These are phyloP conservation scores for Solanum clarkiae DNA, from an alignment of 257 asterid species.

Conservation along the genomic window DNA sequence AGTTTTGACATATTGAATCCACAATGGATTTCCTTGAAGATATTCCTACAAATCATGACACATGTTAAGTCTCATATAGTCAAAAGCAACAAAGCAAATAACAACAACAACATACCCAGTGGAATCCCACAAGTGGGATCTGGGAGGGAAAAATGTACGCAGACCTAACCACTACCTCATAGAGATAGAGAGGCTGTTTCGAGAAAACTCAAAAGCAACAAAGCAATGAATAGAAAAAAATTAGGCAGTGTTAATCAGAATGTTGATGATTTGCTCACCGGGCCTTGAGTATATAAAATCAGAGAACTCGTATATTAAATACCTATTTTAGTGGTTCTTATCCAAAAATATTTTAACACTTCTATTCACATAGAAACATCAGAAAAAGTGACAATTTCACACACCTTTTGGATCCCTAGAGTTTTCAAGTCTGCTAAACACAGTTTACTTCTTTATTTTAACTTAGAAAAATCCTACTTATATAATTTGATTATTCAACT, in stretches of 20 bases:
- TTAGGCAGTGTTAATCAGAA: not conserved
- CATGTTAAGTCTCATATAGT: not conserved
- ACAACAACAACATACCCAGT: no score
- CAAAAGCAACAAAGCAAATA: not conserved
- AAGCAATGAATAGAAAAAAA: not conserved
- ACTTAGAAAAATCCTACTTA: not conserved
- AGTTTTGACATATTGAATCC: slow-evolving; percentile 89
- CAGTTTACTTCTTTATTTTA: not conserved
- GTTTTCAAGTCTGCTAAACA: not conserved
- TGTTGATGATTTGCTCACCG: not conserved
- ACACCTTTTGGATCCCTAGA: not conserved
- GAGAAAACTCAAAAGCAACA: not conserved
- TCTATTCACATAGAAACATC: not conserved
- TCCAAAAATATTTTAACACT: not conserved
- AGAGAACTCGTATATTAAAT: not conserved
- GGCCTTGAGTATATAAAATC: not conserved
- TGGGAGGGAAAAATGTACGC: no score
- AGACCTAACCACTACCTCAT: no score
- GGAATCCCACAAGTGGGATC: no score
- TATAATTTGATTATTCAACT: not conserved
- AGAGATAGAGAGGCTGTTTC: no score
- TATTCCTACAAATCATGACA: slow-evolving; percentile 49
- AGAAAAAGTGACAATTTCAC: not conserved
- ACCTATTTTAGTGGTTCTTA: not conserved
- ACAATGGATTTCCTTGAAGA: slow-evolving; percentile 92